Evolutionary conservation across 257 asterid genomes (phyloP).

Genomic region (Solanum pimpinellifolium): DNA sequence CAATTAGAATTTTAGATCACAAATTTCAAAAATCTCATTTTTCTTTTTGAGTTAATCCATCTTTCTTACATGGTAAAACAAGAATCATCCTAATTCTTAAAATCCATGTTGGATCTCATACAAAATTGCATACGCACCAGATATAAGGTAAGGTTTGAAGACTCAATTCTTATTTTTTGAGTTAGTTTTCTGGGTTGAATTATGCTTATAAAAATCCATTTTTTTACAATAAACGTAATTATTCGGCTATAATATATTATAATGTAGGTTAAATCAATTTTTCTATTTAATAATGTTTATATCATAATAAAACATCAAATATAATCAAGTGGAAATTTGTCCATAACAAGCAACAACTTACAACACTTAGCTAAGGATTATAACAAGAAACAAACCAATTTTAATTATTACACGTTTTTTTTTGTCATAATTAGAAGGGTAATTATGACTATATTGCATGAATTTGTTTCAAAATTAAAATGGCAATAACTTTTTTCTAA

Average conservation of each 20-base stretch:
- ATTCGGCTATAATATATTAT: background rate
- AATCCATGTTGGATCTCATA: background rate
- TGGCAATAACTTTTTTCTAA: background rate
- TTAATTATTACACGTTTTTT: background rate
- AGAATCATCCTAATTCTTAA: too few relatives aligned
- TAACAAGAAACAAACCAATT: background rate
- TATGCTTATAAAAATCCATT: fast-evolving
- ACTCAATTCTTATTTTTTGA: background rate
- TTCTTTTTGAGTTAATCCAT: too few relatives aligned
- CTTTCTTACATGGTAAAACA: background rate
- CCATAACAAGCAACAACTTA: background rate
- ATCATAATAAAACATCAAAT: background rate
- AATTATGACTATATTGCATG: background rate
- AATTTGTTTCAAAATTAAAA: background rate
- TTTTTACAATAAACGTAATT: background rate
- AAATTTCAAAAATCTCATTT: too few relatives aligned
- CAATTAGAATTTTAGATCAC: too few relatives aligned
- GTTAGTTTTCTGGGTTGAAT: fast-evolving
- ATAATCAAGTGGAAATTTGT: background rate
- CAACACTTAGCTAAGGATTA: background rate
- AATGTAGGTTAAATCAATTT: background rate
- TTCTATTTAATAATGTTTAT: background rate
- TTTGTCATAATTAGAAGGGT: background rate
- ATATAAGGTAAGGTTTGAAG: background rate
- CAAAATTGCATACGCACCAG: background rate